phyloP scores from a whole-genome alignment of 371 early-diverging fungal genomes.

The Mortierella sp. region DNA sequence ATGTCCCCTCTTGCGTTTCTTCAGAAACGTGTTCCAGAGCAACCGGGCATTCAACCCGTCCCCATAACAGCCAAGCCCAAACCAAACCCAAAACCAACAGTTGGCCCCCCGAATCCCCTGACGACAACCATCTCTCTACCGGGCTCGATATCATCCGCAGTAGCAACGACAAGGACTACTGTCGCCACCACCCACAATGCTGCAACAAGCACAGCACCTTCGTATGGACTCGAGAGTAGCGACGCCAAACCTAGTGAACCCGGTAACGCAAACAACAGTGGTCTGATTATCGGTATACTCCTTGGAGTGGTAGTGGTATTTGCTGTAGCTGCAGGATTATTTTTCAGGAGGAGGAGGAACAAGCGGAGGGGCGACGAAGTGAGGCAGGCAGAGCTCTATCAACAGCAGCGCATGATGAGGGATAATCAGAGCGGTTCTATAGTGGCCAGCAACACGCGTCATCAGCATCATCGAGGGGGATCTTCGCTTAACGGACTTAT shows the following conservation, averaged over 20 bases:
- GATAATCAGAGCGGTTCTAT: neutral
- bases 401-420: conserved; percentile 27
- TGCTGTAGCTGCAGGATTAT: neutral
- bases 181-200: neutral
- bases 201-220: too few species aligned
- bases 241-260: too few species aligned
- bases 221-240: too few species aligned
- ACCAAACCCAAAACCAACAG: conserved; percentile 3
- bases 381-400: conserved; percentile 12
- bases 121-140: conserved; percentile 6
- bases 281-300: conserved; percentile 16
- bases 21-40: too few species aligned
- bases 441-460: neutral
- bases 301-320: conserved; percentile 11
- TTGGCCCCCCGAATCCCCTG: neutral
- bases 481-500: neutral
- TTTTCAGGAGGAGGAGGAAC: neutral
- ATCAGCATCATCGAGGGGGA: neutral
- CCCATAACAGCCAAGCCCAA: conserved; percentile 3
- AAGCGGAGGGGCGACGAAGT: conserved; percentile 1
- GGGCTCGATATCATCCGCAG: neutral
- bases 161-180: neutral
- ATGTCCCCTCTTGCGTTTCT: too few species aligned
- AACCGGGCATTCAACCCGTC: neutral
- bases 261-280: too few species aligned